Conservation (phyloP, 2,329 filamentous ascomycete genomes). For the Calonectria multiphialidica region DNA sequence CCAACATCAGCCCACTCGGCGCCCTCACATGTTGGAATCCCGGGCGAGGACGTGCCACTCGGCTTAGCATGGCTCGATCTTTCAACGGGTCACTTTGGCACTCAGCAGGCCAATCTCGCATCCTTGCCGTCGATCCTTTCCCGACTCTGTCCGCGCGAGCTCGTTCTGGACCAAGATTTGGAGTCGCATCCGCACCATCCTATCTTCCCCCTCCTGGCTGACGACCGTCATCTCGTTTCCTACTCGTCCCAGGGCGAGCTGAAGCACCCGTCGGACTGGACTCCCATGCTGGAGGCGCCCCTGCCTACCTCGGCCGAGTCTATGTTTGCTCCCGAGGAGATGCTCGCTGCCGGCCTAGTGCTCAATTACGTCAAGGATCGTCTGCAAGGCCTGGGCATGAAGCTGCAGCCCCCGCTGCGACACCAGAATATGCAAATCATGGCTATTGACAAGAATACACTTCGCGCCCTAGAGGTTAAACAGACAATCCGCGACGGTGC, state of each 20-base stretch:
- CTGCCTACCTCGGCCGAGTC: slow-evolving; percentile 65
- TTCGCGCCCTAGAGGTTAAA: slow-evolving; percentile 90
- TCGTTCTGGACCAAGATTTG: slow-evolving; percentile 79
- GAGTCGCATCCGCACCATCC: slow-evolving; percentile 69
- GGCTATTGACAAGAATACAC: slow-evolving; percentile 91
- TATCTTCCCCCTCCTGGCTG: slow-evolving; percentile 76
- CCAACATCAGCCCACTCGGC: slow-evolving; percentile 32
- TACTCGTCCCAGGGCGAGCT: slow-evolving; percentile 69
- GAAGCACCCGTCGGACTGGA: slow-evolving; percentile 74
- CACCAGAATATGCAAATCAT: slow-evolving; percentile 83
- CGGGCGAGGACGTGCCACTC: slow-evolving; percentile 54
- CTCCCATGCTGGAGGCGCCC: slow-evolving; percentile 80
- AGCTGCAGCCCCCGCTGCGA: slow-evolving; percentile 84
- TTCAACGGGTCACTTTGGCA: slow-evolving; percentile 94
- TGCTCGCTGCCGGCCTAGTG: slow-evolving; percentile 82
- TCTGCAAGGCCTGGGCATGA: slow-evolving; percentile 81
- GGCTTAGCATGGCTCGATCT: slow-evolving; percentile 95
- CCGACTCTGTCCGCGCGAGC: slow-evolving; percentile 85
- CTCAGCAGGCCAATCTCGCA: slow-evolving; percentile 78
- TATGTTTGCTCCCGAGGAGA: slow-evolving; percentile 76
- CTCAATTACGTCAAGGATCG: slow-evolving; percentile 86
- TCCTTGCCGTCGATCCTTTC: slow-evolving; percentile 85
- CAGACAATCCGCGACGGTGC: slow-evolving; percentile 85
- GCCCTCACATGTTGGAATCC: slow-evolving; percentile 36
- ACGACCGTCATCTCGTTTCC: slow-evolving; percentile 82